Conservation (phyloP, 192 early-diverging fungal genomes). For the Chytriomyces sp. region DNA sequence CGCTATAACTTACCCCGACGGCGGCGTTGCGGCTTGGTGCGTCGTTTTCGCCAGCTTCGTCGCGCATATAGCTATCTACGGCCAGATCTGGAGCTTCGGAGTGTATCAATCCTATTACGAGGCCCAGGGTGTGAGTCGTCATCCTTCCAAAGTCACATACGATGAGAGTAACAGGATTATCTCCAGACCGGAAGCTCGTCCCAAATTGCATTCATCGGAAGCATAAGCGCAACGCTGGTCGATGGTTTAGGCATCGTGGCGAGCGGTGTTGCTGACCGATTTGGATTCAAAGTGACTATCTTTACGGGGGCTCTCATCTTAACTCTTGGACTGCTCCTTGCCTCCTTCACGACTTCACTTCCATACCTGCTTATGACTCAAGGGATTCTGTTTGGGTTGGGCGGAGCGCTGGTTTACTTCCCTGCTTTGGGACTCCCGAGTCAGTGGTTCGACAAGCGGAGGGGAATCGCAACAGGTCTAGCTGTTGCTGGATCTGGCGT, state of each 20-base stretch:
- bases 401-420: slow-evolving; percentile 64
- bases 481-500: slow-evolving; percentile 70
- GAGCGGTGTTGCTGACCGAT: slow-evolving; percentile 37
- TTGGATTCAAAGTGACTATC: slow-evolving; percentile 53
- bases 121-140: neutral
- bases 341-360: slow-evolving; percentile 18
- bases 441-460: slow-evolving; percentile 69
- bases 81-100: too few relatives aligned
- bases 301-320: slow-evolving; percentile 53
- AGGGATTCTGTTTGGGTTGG: slow-evolving; percentile 72
- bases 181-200: slow-evolving; percentile 7
- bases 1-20: too few relatives aligned
- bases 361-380: slow-evolving; percentile 15
- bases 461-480: slow-evolving; percentile 72
- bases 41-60: too few relatives aligned
- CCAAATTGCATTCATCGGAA: slow-evolving; percentile 38
- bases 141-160: too few relatives aligned
- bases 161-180: too few relatives aligned
- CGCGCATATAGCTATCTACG: too few relatives aligned
- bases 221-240: slow-evolving; percentile 29
- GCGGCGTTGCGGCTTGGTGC: too few relatives aligned
- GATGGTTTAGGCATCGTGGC: slow-evolving; percentile 34
- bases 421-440: slow-evolving; percentile 65
- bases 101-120: neutral
- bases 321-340: slow-evolving; percentile 24